Evolutionary conservation across 139 green algal species (phyloP), one percentile per base, ranked within the genome.

Genomic region (Raphidocelis subcapitata): DNA sequence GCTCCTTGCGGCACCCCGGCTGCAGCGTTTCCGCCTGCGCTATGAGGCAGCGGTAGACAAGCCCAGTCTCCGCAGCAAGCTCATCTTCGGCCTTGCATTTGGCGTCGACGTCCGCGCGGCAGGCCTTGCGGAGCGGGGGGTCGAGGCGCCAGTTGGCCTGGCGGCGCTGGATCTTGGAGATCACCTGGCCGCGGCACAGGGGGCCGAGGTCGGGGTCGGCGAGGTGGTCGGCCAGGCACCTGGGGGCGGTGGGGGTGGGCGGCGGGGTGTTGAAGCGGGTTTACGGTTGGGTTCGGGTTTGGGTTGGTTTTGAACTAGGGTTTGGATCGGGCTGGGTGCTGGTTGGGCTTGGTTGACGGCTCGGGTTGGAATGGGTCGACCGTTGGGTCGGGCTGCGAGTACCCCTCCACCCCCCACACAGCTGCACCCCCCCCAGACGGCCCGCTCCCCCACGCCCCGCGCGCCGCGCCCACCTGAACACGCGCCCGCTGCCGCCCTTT

Each of bases 191-290:
- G 32, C 71, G 74, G 82, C 91, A 96, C 0, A 32, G 54, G 3
- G 74, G 62, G 1, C 85, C 84, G 74, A 94, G 96, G 56, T 91
- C 87, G 0, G 86, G 60, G 76, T 96, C 82, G 15, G 61, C 75
- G 62, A 96, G 80, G 68, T 92, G 86, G 64, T 94, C 82, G 41
- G 85, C 79, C 66, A 96, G 74, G 82, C 91, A 96, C 37, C 75
- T 76, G 63, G 31, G 64, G 60, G 8, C 41, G 41, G 8, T 49
- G 41, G 41, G 8, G 41, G 12, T 49, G 12, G 8, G 41, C 12
- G 41, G 8, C 8, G 8, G 41, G 8, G 41, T 49, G 41, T 49
- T 8, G 8, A 12, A 20, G 41, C 12, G 41, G 8, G 41, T 49
- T 8, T 49, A 12, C 12, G 41, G 8, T 8, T 49, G 41, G 8